phyloP scores from a whole-genome alignment of 345 rosid genomes.

The Brassica carinata region DNA sequence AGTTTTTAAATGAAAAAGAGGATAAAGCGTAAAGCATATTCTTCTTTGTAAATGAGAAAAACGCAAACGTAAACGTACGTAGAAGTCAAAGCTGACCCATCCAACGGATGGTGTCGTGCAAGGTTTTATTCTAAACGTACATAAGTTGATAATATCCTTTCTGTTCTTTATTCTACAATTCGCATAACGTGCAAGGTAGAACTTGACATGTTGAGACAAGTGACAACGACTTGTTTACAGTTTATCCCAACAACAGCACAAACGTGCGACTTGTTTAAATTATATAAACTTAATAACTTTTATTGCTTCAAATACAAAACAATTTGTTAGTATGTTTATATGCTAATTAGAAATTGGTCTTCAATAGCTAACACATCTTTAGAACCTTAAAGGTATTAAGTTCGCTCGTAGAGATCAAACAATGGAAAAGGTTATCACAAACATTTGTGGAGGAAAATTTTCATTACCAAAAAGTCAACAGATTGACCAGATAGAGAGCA shows the following conservation, averaged over 20 bases:
- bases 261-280: neutral
- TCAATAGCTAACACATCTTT: neutral
- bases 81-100: constrained; percentile 34
- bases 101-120: constrained; percentile 33
- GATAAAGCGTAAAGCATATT: constrained; percentile 22
- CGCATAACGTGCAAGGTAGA: constrained; percentile 35
- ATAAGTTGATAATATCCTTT: constrained; percentile 10
- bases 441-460: neutral
- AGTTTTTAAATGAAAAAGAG: constrained; percentile 5
- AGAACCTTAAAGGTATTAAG: neutral
- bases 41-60: constrained; percentile 10
- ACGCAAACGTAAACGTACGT: constrained; percentile 39
- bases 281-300: neutral
- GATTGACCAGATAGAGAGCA: neutral
- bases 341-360: neutral
- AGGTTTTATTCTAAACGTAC: constrained; percentile 18
- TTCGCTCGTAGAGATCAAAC: neutral
- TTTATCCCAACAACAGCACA: neutral
- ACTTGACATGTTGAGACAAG: neutral
- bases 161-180: constrained; percentile 1
- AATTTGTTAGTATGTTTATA: neutral
- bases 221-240: constrained; percentile 6
- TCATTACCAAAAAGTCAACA: no score
- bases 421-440: neutral
- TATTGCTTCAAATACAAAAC: neutral